phyloP scores from a whole-genome alignment of 306 rosid genomes.

The Canavalia ensiformis region DNA sequence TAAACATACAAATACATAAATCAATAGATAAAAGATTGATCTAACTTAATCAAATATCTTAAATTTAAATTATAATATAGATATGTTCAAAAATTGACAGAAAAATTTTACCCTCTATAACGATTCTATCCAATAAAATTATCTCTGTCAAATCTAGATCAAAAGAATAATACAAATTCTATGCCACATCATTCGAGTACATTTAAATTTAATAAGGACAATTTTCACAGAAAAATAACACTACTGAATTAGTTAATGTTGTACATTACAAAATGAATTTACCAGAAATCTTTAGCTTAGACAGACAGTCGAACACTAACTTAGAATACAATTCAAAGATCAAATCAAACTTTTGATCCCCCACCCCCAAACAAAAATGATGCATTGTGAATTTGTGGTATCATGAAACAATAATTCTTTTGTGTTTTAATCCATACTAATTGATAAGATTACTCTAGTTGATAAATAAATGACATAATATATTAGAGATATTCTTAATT shows the following conservation, averaged over 20 bases:
- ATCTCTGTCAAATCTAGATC: no score
- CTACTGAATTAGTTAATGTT: not conserved
- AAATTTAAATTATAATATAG: no score
- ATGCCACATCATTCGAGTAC: not conserved
- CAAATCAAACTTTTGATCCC: not conserved
- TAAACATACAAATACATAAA: no score
- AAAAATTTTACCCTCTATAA: no score
- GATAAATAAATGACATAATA: constrained; percentile 13
- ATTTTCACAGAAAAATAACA: not conserved
- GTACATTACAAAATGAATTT: not conserved
- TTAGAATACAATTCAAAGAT: not conserved
- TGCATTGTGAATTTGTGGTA: not conserved
- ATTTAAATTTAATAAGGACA: not conserved
- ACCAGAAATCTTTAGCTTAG: not conserved
- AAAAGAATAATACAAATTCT: no score
- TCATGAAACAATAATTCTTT: not conserved
- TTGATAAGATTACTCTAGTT: constrained; percentile 3
- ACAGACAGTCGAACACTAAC: not conserved
- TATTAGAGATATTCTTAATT: not conserved
- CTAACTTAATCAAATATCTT: no score
- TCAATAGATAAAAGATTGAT: no score
- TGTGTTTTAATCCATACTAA: not conserved
- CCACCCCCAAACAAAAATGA: not conserved
- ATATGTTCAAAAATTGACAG: no score
- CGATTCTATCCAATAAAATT: no score